Conservation (phyloP, 352 stramenopile species). For the Phytophthora pinifolia region DNA sequence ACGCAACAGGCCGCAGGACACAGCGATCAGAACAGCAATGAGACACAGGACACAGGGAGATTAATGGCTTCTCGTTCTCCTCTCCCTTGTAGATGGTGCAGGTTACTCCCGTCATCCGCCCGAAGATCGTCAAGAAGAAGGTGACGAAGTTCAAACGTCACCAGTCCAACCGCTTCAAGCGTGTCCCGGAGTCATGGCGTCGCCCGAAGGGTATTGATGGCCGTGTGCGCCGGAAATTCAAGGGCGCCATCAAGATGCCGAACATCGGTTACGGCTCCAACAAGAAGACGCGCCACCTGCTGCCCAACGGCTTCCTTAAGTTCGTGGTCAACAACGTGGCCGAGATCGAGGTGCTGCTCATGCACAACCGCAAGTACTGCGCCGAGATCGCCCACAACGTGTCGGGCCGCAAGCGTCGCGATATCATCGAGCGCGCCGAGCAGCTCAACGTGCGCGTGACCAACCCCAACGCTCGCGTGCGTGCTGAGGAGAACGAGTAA, state of each 20-base stretch:
- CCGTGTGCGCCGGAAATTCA: constrained; percentile 98
- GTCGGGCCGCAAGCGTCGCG: constrained; percentile 94
- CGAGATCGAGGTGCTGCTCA: constrained; percentile 96
- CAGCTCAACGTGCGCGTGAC: constrained; percentile 98
- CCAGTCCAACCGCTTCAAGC: constrained; percentile 98
- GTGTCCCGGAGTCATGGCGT: constrained; percentile 96
- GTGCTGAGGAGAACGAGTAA: constrained; percentile 96
- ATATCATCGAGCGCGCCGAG: constrained; percentile 98
- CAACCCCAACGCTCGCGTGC: constrained; percentile 97
- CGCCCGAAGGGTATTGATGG: constrained; percentile 99
- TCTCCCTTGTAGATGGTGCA: constrained; percentile 78
- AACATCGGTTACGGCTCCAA: constrained; percentile 99
- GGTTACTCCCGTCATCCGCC: constrained; percentile 88
- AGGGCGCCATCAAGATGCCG: constrained; percentile 97
- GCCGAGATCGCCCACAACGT: constrained; percentile 99
- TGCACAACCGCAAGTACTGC: constrained; percentile 98
- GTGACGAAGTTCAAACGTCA: constrained; percentile 99
- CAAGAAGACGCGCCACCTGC: constrained; percentile 98
- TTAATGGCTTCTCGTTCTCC: constrained; percentile 12
- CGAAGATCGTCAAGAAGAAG: constrained; percentile 99
- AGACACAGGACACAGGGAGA: neutral
- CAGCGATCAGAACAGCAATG: constrained; percentile 10
- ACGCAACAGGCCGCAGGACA: constrained; percentile 5
- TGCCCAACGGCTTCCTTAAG: constrained; percentile 99
- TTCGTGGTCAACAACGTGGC: constrained; percentile 98